These are phyloP conservation scores for Alternaria sp. DNA, from an alignment of 2,329 filamentous ascomycete species.

Conservation along the genomic window DNA sequence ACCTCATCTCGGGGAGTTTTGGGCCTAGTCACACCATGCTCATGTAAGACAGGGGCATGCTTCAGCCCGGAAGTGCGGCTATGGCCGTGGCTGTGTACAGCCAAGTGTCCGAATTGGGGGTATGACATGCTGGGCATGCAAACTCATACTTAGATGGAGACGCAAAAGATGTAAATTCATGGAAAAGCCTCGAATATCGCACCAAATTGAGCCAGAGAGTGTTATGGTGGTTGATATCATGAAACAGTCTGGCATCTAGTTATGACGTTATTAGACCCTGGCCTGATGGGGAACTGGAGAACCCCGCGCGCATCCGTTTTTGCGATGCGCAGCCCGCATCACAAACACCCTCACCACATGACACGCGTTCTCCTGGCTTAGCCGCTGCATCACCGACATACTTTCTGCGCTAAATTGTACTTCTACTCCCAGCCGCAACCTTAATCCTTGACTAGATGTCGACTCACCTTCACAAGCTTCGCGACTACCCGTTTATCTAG, in stretches of 20 bases:
- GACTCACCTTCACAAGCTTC: constrained; percentile 23
- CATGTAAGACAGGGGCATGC: constrained; percentile 19
- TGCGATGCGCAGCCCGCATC: constrained; percentile 27
- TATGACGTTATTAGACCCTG: constrained; percentile 32
- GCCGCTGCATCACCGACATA: constrained; percentile 24
- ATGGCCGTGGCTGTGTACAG: constrained; percentile 41
- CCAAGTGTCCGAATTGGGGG: constrained; percentile 6
- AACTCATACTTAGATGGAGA: not conserved
- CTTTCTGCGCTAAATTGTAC: constrained; percentile 17
- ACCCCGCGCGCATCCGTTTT: constrained; percentile 30
- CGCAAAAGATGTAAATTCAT: not conserved
- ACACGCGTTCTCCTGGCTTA: constrained; percentile 46
- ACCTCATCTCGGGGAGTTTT: constrained; percentile 19
- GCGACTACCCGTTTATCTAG: constrained; percentile 27
- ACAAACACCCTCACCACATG: constrained; percentile 30
- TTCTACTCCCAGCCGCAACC: constrained; percentile 12
- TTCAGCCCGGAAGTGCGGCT: constrained; percentile 27
- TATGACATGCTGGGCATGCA: not conserved
- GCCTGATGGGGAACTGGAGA: constrained; percentile 6
- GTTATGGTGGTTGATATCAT: not conserved
- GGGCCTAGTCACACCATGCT: constrained; percentile 12
- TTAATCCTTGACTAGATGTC: constrained; percentile 34
- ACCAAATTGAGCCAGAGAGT: not conserved
- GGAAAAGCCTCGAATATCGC: not conserved
- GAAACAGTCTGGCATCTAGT: not conserved